Conservation (phyloP, 345 rosid species). For the Syzygium aqueum region DNA sequence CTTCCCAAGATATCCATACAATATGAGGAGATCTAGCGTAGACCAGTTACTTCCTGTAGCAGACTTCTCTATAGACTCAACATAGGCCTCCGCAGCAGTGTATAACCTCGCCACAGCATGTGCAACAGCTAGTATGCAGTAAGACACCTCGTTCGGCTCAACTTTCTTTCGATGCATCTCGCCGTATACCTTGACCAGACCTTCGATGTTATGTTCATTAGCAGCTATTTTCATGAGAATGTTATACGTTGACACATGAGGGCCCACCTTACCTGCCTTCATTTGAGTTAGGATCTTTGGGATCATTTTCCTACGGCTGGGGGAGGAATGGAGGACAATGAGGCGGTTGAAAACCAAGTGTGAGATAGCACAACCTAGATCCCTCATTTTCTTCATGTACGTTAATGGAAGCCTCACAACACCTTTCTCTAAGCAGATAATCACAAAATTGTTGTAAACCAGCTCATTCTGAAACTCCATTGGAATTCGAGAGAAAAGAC, state of each 20-base stretch:
- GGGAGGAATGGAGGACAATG: conserved; percentile 65
- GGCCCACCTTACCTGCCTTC: conserved; percentile 79
- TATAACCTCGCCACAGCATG: conserved; percentile 82
- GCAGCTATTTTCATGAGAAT: conserved; percentile 92
- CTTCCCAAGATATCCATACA: conserved; percentile 66
- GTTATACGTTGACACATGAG: conserved; percentile 78
- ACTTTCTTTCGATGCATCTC: conserved; percentile 53
- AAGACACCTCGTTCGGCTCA: conserved; percentile 77
- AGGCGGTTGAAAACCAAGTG: conserved; percentile 77
- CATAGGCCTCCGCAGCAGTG: conserved; percentile 67
- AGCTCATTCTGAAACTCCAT: conserved; percentile 78
- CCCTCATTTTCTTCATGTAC: conserved; percentile 96
- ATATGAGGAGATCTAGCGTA: conserved; percentile 66
- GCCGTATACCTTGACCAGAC: conserved; percentile 46
- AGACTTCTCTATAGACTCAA: conserved; percentile 66
- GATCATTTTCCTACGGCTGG: conserved; percentile 51
- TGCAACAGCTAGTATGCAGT: conserved; percentile 63
- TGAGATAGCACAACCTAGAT: conserved; percentile 58
- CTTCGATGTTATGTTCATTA: conserved; percentile 67
- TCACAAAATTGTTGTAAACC: conserved; percentile 79
- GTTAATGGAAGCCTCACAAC: conserved; percentile 57
- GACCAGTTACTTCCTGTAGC: conserved; percentile 78
- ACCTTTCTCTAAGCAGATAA: conserved; percentile 78
- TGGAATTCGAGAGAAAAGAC: conserved; percentile 61
- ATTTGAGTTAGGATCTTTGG: conserved; percentile 68